Evolutionary conservation across 2,329 filamentous ascomycete genomes (phyloP).

Genomic region (Calonectria crousiana): DNA sequence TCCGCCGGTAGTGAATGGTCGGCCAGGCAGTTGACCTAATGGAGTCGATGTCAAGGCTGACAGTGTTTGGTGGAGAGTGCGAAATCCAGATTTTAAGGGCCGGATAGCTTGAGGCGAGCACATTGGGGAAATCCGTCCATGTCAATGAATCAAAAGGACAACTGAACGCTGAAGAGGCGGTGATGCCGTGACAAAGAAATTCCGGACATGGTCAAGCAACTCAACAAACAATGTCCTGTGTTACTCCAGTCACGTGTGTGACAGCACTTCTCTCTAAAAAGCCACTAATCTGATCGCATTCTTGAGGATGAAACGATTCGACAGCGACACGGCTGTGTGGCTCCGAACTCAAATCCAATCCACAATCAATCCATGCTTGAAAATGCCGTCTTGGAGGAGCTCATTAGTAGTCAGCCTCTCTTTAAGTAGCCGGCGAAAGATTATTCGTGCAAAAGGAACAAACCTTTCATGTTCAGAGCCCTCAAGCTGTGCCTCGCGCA

Average conservation of each 20-base stretch:
- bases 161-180: not conserved
- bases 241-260: not conserved
- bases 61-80: not conserved
- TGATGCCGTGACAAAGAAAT: not conserved
- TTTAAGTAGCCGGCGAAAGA: not conserved
- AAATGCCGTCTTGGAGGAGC: not conserved
- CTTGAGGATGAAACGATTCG: no score
- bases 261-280: not conserved
- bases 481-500: not conserved
- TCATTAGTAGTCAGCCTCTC: not conserved
- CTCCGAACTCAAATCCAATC: not conserved
- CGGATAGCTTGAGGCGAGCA: not conserved
- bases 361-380: not conserved
- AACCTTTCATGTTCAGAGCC: not conserved
- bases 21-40: not conserved
- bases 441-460: not conserved
- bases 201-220: not conserved
- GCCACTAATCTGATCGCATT: not conserved
- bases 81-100: not conserved
- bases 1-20: not conserved
- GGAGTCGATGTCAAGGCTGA: not conserved
- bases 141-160: not conserved
- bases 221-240: not conserved
- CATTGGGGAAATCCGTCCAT: not conserved
- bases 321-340: no score